Evolutionary conservation across 2,329 filamentous ascomycete genomes (phyloP).

Genomic region (Sclerotinia sclerotiorum): DNA sequence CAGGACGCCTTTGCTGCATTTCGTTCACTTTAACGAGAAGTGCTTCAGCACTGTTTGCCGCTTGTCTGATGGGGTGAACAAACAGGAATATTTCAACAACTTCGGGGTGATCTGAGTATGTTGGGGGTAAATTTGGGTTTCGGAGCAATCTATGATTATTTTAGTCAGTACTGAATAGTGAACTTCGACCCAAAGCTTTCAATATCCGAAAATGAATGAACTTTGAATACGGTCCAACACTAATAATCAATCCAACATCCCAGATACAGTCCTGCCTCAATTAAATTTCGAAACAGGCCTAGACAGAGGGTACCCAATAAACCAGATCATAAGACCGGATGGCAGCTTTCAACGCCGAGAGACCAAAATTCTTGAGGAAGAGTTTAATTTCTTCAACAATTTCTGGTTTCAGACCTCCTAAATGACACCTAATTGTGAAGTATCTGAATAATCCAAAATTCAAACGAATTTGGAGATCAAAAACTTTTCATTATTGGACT

Average conservation of each 20-base stretch:
- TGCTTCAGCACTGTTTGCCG: conserved; percentile 49
- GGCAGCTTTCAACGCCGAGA: too few relatives aligned
- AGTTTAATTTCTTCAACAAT: too few relatives aligned
- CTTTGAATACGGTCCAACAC: background rate
- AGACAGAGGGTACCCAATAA: too few relatives aligned
- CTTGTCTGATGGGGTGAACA: conserved; percentile 54
- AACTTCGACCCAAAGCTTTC: background rate
- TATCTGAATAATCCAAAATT: background rate
- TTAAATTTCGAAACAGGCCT: too few relatives aligned
- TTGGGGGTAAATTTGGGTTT: conserved; percentile 47
- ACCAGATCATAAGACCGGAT: too few relatives aligned
- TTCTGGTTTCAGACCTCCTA: too few relatives aligned
- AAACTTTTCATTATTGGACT: background rate
- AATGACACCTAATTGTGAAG: too few relatives aligned
- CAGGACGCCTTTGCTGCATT: conserved; percentile 47
- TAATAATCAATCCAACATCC: too few relatives aligned
- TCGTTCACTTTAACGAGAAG: conserved; percentile 50
- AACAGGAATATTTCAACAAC: conserved; percentile 56
- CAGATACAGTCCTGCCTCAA: too few relatives aligned
- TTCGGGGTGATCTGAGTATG: conserved; percentile 50
- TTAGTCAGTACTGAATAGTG: conserved; percentile 3
- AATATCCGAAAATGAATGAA: too few relatives aligned
- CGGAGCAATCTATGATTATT: conserved; percentile 43
- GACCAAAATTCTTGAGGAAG: too few relatives aligned
- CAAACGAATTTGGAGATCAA: background rate